phyloP scores from a whole-genome alignment of 805 yeast species.

The Metschnikowia kofuensis region DNA sequence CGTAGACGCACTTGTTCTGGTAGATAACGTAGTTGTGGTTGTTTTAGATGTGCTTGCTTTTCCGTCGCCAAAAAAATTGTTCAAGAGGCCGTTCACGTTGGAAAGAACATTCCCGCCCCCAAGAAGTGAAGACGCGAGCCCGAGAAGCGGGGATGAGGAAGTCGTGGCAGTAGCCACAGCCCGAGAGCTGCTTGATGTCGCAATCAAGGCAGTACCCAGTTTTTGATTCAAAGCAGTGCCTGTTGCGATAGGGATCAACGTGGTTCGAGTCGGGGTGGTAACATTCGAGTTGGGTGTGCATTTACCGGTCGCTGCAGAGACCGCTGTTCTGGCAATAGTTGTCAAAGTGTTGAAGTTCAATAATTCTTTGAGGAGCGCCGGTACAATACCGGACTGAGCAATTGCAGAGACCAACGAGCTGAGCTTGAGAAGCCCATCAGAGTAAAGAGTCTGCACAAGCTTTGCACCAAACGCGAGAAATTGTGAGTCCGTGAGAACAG shows the following conservation, averaged over 20 bases:
- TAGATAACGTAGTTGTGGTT: constrained; percentile 1
- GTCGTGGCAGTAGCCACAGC: not conserved
- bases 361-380: constrained; percentile 32
- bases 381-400: constrained; percentile 30
- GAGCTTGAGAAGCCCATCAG: constrained; percentile 28
- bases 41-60: constrained; percentile 11
- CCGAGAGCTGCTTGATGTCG: not conserved
- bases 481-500: constrained; percentile 35
- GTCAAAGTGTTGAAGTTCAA: constrained; percentile 31
- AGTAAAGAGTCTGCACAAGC: constrained; percentile 31
- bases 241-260: not conserved
- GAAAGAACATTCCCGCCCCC: constrained; percentile 3
- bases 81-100: constrained; percentile 6
- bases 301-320: constrained; percentile 32
- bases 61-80: constrained; percentile 12
- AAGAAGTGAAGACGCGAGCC: constrained; percentile 2
- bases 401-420: constrained; percentile 29
- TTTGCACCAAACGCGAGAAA: constrained; percentile 37
- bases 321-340: constrained; percentile 34
- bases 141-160: constrained; percentile 1
- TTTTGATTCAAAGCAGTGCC: not conserved
- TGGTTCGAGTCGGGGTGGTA: not conserved
- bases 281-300: constrained; percentile 19
- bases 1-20: not conserved
- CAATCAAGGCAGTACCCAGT: not conserved